A percentile compares a stretch with the other conserved stretches of the same genome.
These are phyloP conservation scores for Primulina huaijiensis DNA, from an alignment of 257 asterid species.

Conservation along the genomic window DNA sequence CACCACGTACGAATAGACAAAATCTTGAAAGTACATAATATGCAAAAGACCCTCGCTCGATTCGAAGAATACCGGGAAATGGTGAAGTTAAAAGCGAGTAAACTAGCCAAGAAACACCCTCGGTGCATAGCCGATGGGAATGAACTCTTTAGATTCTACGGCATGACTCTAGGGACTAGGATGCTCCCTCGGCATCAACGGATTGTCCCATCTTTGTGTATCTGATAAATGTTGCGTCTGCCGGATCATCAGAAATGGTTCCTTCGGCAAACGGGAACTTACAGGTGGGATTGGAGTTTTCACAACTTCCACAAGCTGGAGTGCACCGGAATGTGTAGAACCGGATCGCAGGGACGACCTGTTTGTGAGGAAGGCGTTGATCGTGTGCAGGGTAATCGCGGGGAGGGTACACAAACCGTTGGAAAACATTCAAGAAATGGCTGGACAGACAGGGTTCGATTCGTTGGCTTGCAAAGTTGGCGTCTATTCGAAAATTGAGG, in stretches of 20 bases:
- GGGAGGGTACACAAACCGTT: slow-evolving; percentile 89
- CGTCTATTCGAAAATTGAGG: slow-evolving; percentile 75
- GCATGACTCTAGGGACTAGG: slow-evolving; percentile 59
- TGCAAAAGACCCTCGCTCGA: slow-evolving; percentile 60
- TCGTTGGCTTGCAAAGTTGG: slow-evolving; percentile 95
- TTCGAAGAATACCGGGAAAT: slow-evolving; percentile 79
- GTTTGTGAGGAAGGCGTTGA: slow-evolving; percentile 54
- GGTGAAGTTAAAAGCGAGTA: slow-evolving; percentile 68
- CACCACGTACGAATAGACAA: slow-evolving; percentile 58
- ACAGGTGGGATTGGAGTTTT: slow-evolving; percentile 69
- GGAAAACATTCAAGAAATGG: slow-evolving; percentile 68
- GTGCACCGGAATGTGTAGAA: slow-evolving; percentile 63
- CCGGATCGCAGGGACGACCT: slow-evolving; percentile 25
- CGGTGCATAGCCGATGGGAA: slow-evolving; percentile 92
- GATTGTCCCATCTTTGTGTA: slow-evolving; percentile 60
- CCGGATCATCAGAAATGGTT: slow-evolving; percentile 61
- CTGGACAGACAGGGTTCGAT: slow-evolving; percentile 69
- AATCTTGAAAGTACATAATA: slow-evolving; percentile 71
- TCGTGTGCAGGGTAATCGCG: slow-evolving; percentile 84
- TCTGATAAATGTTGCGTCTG: slow-evolving; percentile 77
- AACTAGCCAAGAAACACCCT: slow-evolving; percentile 78
- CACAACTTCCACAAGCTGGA: slow-evolving; percentile 79
- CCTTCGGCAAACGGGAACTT: slow-evolving; percentile 53
- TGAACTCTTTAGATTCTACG: slow-evolving; percentile 74
- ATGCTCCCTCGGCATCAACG: slow-evolving; percentile 69